Conservation (phyloP, 192 early-diverging fungal species). For the Umbelopsis ramanniana region DNA sequence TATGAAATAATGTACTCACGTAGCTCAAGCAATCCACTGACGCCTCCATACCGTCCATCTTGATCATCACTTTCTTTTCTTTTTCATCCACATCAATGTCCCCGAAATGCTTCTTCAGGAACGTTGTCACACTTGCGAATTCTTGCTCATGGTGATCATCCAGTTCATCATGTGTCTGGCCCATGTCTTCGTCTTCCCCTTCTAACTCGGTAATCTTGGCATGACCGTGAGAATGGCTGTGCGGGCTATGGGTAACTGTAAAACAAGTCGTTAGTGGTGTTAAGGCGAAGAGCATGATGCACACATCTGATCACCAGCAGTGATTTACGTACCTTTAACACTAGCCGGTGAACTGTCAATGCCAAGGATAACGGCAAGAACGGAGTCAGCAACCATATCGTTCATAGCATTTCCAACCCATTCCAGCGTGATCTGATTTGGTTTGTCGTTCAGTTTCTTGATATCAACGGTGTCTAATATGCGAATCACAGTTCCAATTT, state of each 20-base stretch:
- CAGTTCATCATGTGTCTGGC: slow-evolving; percentile 3
- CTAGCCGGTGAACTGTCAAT: slow-evolving; percentile 88
- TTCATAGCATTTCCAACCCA: slow-evolving; percentile 92
- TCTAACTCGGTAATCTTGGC: slow-evolving; percentile 1
- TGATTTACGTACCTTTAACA: slow-evolving; percentile 64
- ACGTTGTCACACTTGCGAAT: slow-evolving; percentile 25
- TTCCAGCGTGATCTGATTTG: slow-evolving; percentile 76
- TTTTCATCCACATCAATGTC: slow-evolving; percentile 26
- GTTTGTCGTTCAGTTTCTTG: slow-evolving; percentile 53
- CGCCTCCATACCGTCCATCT: slow-evolving; percentile 33
- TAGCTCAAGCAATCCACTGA: slow-evolving; percentile 33
- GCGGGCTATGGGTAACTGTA: slow-evolving; percentile 20
- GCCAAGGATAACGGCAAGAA: slow-evolving; percentile 82
- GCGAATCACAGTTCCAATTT: slow-evolving; percentile 42
- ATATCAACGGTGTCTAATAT: slow-evolving; percentile 83
- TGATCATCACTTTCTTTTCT: slow-evolving; percentile 28
- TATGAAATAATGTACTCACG: slow-evolving; percentile 23
- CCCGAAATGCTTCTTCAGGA: slow-evolving; percentile 39
- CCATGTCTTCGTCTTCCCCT: slow-evolving; percentile 4
- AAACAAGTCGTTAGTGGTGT: background rate
- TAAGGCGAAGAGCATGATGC: background rate
- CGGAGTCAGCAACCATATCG: slow-evolving; percentile 96
- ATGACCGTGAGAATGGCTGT: slow-evolving; percentile 25
- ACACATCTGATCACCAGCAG: background rate
- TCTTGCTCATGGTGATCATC: slow-evolving; percentile 24